Conservation (phyloP, 1,139 yeast genomes). For the Candida sp. region DNA sequence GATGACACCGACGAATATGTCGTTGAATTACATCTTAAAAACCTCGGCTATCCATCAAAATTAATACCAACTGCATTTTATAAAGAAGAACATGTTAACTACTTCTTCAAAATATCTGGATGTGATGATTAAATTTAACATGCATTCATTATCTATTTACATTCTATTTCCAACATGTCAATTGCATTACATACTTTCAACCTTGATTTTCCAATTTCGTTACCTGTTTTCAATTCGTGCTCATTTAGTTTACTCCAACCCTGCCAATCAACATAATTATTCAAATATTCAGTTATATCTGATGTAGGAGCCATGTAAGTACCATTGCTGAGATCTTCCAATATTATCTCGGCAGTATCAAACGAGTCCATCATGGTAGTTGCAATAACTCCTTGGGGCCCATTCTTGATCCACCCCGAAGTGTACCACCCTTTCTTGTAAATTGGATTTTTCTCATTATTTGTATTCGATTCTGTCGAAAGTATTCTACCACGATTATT, state of each 20-base stretch:
- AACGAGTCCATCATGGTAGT: constrained; percentile 86
- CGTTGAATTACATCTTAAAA: background rate
- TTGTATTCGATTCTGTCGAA: constrained; percentile 18
- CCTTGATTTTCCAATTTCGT: constrained; percentile 47
- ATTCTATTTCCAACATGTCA: constrained; percentile 44
- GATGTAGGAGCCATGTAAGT: constrained; percentile 20
- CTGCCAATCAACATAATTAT: constrained; percentile 54
- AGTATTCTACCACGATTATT: constrained; percentile 62
- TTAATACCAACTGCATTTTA: constrained; percentile 2
- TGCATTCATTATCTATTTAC: constrained; percentile 7
- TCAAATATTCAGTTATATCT: constrained; percentile 16
- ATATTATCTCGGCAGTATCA: constrained; percentile 65
- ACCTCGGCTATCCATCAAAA: background rate
- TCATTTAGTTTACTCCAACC: constrained; percentile 67
- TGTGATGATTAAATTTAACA: constrained; percentile 16
- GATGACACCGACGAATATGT: constrained; percentile 1
- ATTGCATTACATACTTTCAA: constrained; percentile 50
- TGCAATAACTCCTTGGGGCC: constrained; percentile 91
- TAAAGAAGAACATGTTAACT: constrained; percentile 29
- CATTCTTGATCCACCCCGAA: constrained; percentile 90
- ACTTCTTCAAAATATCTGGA: constrained; percentile 31
- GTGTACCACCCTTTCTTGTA: constrained; percentile 61
- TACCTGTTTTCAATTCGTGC: constrained; percentile 52
- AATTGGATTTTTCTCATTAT: constrained; percentile 16
- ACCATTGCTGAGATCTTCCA: constrained; percentile 46